phyloP scores from a whole-genome alignment of 1,139 yeast species.

The Debaryomyces subglobosus region DNA sequence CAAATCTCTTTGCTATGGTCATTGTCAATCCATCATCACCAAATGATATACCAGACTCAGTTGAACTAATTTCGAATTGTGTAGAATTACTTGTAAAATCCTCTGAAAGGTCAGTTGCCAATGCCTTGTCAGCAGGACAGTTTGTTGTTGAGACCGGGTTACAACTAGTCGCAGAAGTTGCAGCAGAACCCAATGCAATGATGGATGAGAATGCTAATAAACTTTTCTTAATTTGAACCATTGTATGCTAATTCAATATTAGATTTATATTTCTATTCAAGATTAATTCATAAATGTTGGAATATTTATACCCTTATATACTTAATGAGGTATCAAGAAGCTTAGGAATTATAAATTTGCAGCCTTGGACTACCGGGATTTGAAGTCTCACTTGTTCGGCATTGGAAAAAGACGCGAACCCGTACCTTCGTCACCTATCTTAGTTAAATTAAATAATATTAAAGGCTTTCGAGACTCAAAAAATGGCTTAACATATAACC shows the following conservation, averaged over 20 bases:
- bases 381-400: background rate
- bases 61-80: slow-evolving; percentile 27
- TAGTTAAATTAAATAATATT: slow-evolving; percentile 2
- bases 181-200: slow-evolving; percentile 9
- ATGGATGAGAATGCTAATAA: background rate
- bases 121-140: slow-evolving; percentile 51
- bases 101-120: slow-evolving; percentile 52
- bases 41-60: slow-evolving; percentile 25
- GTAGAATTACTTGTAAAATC: slow-evolving; percentile 46
- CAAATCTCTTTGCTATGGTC: slow-evolving; percentile 57
- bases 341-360: slow-evolving; percentile 1
- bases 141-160: slow-evolving; percentile 29
- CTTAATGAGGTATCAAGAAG: background rate
- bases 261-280: background rate
- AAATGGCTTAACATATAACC: background rate
- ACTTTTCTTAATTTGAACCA: slow-evolving; percentile 3
- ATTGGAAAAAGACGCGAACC: slow-evolving; percentile 4
- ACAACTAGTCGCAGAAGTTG: slow-evolving; percentile 21
- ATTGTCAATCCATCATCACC: slow-evolving; percentile 55
- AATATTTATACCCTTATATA: slow-evolving; percentile 1
- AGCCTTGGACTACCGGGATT: slow-evolving; percentile 4
- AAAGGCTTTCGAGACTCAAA: background rate
- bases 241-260: background rate
- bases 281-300: background rate
- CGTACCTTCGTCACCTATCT: slow-evolving; percentile 7